A percentile compares a stretch with the other conserved stretches of the same genome.
Evolutionary conservation across 2,329 filamentous ascomycete species (phyloP).

Genomic region (Pyrenochaeta sp.): DNA sequence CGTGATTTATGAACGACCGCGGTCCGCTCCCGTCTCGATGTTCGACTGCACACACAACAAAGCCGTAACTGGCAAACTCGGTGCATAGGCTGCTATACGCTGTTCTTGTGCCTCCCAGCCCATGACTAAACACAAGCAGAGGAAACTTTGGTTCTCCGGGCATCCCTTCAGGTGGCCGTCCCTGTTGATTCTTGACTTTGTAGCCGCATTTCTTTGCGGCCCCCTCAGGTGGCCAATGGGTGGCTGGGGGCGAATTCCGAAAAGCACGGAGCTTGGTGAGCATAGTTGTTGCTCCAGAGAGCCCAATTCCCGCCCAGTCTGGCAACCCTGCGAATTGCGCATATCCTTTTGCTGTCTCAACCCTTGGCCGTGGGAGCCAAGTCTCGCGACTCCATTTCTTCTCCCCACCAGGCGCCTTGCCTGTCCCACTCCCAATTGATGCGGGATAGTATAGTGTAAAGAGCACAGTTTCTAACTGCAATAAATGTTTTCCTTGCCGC

Average conservation of each 20-base stretch:
- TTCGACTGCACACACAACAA: constrained; percentile 71
- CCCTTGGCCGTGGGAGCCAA: constrained; percentile 68
- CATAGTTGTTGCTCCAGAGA: constrained; percentile 66
- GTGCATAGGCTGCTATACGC: constrained; percentile 70
- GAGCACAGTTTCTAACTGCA: constrained; percentile 67
- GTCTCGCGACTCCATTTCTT: constrained; percentile 63
- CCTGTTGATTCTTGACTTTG: constrained; percentile 53
- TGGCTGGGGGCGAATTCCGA: constrained; percentile 66
- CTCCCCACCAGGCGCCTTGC: constrained; percentile 50
- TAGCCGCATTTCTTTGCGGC: constrained; percentile 49
- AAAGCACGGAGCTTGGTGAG: constrained; percentile 72
- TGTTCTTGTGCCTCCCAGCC: constrained; percentile 69
- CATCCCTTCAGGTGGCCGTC: constrained; percentile 47
- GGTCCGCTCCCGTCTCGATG: constrained; percentile 72
- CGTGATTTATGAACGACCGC: constrained; percentile 67
- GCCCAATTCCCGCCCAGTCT: constrained; percentile 56
- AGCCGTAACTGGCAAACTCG: constrained; percentile 72
- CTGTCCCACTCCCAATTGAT: constrained; percentile 53
- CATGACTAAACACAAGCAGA: constrained; percentile 72
- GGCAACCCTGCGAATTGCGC: constrained; percentile 67
- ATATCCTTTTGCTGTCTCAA: constrained; percentile 67
- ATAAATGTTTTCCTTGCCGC: constrained; percentile 56
- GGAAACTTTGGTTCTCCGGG: constrained; percentile 62
- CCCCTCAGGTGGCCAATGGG: constrained; percentile 61
- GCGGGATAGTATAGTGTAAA: constrained; percentile 73